Conservation (phyloP, 2,329 filamentous ascomycete genomes). For the Thermomyces lanuginosus region DNA sequence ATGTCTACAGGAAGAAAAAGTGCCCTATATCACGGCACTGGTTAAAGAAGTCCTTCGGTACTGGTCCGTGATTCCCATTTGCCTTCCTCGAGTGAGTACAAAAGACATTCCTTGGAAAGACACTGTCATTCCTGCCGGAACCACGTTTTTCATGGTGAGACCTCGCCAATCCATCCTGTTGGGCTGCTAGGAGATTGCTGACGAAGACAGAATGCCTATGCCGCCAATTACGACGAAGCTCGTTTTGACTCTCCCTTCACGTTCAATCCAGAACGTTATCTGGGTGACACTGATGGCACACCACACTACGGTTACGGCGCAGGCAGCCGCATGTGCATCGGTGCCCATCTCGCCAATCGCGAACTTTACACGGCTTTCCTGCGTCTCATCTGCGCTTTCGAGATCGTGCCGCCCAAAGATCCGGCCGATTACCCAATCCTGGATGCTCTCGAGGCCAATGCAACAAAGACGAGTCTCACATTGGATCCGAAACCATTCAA, state of each 20-base stretch:
- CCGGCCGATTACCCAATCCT: slow-evolving; percentile 36
- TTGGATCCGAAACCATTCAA: slow-evolving; percentile 49
- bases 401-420: slow-evolving; percentile 35
- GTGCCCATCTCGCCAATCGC: slow-evolving; percentile 46
- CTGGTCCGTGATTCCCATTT: slow-evolving; percentile 67
- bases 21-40: slow-evolving; percentile 59
- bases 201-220: slow-evolving; percentile 46
- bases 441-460: slow-evolving; percentile 42
- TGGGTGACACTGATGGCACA: slow-evolving; percentile 39
- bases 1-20: slow-evolving; percentile 56
- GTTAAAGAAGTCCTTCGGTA: slow-evolving; percentile 65
- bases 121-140: slow-evolving; percentile 53
- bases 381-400: slow-evolving; percentile 42
- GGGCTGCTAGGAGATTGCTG: neutral
- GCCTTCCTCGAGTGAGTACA: slow-evolving; percentile 54
- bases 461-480: slow-evolving; percentile 41
- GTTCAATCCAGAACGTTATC: slow-evolving; percentile 57
- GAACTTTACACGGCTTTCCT: slow-evolving; percentile 47
- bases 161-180: neutral
- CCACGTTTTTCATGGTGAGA: slow-evolving; percentile 59
- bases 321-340: slow-evolving; percentile 47
- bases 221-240: slow-evolving; percentile 52
- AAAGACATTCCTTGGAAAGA: slow-evolving; percentile 56
- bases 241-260: slow-evolving; percentile 48
- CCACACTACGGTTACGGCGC: slow-evolving; percentile 48